phyloP scores from a whole-genome alignment of 1,284 basidiomycete genomes.

The Trichosporon sp. region DNA sequence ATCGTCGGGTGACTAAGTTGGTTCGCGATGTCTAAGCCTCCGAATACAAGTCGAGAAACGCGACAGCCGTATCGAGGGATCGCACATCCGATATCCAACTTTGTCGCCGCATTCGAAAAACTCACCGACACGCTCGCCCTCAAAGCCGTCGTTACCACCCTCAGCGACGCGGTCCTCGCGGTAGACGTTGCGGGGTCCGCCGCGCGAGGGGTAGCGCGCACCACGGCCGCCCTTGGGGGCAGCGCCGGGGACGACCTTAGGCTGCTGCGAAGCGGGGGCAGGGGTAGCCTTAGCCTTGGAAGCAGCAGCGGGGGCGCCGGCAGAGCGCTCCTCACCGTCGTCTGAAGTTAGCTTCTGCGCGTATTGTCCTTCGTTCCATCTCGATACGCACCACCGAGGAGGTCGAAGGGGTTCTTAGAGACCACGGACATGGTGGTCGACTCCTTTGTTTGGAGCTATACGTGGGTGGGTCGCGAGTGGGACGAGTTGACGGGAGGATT shows the following conservation, averaged over 20 bases:
- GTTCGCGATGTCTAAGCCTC: not conserved
- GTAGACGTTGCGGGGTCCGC: conserved; percentile 40
- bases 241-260: conserved; percentile 34
- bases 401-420: conserved; percentile 52
- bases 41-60: not conserved
- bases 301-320: conserved; percentile 26
- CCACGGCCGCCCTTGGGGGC: conserved; percentile 31
- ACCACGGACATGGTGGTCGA: conserved; percentile 48
- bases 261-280: conserved; percentile 30
- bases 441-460: conserved; percentile 22
- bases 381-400: conserved; percentile 45
- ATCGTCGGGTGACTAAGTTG: not conserved
- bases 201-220: conserved; percentile 38
- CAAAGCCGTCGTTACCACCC: conserved; percentile 40
- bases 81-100: not conserved
- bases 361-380: not conserved
- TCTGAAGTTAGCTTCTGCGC: conserved; percentile 20
- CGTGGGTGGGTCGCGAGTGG: not conserved
- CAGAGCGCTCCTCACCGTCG: conserved; percentile 35
- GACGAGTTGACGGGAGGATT: not conserved
- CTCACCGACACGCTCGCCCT: conserved; percentile 50
- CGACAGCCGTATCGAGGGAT: not conserved
- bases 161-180: conserved; percentile 27
- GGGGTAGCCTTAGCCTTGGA: conserved; percentile 30
- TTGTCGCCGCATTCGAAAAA: not conserved